phyloP scores from a whole-genome alignment of 768 basidiomycete genomes.

The Suillus lakei region DNA sequence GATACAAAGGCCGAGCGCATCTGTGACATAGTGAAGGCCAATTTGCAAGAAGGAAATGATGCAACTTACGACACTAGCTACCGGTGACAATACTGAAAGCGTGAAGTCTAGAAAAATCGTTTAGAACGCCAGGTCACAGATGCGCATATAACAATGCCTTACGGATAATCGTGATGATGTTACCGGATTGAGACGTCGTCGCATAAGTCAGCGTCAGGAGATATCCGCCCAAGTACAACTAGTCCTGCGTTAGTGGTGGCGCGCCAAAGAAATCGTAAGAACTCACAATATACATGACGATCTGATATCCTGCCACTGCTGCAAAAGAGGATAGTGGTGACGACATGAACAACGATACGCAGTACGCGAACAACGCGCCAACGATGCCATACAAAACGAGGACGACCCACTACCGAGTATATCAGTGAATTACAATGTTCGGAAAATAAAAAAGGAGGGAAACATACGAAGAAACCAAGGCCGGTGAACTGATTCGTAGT shows the following conservation, averaged over 20 bases:
- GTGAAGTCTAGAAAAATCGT: constrained; percentile 55
- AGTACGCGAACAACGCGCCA: constrained; percentile 72
- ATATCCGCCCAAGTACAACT: constrained; percentile 72
- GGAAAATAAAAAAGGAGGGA: background rate
- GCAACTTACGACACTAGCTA: constrained; percentile 65
- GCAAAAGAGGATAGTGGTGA: constrained; percentile 80
- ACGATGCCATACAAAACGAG: constrained; percentile 73
- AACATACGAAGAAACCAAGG: constrained; percentile 63
- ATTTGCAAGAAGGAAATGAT: background rate
- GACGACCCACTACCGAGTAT: constrained; percentile 61
- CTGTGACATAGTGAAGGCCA: constrained; percentile 37
- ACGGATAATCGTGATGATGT: constrained; percentile 66
- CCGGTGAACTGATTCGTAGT: constrained; percentile 68
- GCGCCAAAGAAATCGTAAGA: background rate
- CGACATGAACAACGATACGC: constrained; percentile 58
- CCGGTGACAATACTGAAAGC: constrained; percentile 67
- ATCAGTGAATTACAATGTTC: constrained; percentile 9
- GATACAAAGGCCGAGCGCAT: constrained; percentile 74
- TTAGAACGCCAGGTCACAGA: background rate
- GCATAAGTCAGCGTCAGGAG: constrained; percentile 78
- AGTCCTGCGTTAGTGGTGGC: background rate
- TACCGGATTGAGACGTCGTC: constrained; percentile 54
- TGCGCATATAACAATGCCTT: constrained; percentile 17
- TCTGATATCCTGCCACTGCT: constrained; percentile 70
- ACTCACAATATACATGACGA: constrained; percentile 73